Evolutionary conservation across 768 basidiomycete genomes (phyloP).

Genomic region (Kwoniella sp.): DNA sequence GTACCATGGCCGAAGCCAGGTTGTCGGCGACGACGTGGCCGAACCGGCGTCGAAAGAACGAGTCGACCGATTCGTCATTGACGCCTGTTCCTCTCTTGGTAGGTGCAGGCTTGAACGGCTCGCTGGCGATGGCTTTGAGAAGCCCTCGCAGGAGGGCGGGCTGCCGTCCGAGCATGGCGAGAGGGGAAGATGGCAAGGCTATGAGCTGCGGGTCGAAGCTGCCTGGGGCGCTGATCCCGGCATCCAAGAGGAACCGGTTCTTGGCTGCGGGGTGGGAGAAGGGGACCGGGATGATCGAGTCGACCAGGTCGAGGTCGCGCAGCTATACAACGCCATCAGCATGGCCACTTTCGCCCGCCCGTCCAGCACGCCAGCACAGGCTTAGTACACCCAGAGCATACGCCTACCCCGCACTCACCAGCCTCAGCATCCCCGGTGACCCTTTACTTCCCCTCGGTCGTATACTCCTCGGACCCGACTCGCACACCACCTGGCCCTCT

Average conservation of each 20-base stretch:
- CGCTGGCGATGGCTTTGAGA: conserved; percentile 58
- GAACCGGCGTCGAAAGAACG: conserved; percentile 70
- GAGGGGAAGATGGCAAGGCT: conserved; percentile 54
- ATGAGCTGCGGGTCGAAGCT: too few species aligned
- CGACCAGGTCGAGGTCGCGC: conserved; percentile 63
- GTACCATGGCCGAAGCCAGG: conserved; percentile 74
- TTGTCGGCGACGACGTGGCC: conserved; percentile 66
- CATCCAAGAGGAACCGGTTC: conserved; percentile 64
- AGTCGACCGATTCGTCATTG: conserved; percentile 74
- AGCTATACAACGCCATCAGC: too few species aligned
- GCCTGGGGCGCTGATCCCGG: conserved; percentile 14
- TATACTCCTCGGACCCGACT: conserved; percentile 82
- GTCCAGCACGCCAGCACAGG: too few species aligned
- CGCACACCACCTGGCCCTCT: conserved; percentile 58
- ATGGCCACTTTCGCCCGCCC: too few species aligned
- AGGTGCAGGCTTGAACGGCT: conserved; percentile 55
- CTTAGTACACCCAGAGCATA: too few species aligned
- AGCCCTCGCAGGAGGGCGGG: conserved; percentile 50
- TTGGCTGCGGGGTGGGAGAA: conserved; percentile 67
- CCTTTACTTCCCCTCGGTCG: conserved; percentile 60
- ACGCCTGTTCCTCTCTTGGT: neutral
- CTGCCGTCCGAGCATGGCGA: conserved; percentile 45
- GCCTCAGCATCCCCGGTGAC: conserved; percentile 65
- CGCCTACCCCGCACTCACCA: too few species aligned
- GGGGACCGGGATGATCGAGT: conserved; percentile 64